Evolutionary conservation across 225 moss, liverwort and hornwort species (phyloP).

Genomic region (Polytrichum commune): DNA sequence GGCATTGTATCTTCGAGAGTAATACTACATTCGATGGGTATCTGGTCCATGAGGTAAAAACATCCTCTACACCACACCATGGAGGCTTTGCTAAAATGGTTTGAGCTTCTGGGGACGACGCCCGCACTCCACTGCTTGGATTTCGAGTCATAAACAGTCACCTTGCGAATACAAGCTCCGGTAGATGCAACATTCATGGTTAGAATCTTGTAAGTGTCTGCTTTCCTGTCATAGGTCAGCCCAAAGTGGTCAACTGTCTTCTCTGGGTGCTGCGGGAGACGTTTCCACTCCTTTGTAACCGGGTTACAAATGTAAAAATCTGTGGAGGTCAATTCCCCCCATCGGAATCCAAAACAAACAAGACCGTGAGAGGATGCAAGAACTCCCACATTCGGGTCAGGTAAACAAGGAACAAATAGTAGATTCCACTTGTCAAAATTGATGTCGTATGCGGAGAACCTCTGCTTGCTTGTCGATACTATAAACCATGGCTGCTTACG

Average conservation of each 20-base stretch:
- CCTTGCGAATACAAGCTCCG: constrained; percentile 23
- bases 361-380: constrained; percentile 41
- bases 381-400: constrained; percentile 38
- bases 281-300: constrained; percentile 35
- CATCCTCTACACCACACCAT: constrained; percentile 36
- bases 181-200: constrained; percentile 39
- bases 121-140: constrained; percentile 21
- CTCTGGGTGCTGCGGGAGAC: constrained; percentile 40
- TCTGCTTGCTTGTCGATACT: constrained; percentile 28
- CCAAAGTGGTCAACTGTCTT: constrained; percentile 53
- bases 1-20: too few species aligned
- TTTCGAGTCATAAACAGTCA: constrained; percentile 36
- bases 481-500: constrained; percentile 39
- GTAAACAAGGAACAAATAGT: constrained; percentile 22
- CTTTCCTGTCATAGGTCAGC: constrained; percentile 22
- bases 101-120: constrained; percentile 20
- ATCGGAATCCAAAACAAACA: constrained; percentile 29
- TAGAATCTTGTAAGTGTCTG: constrained; percentile 33
- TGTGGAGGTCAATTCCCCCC: constrained; percentile 27
- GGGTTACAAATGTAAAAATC: constrained; percentile 37
- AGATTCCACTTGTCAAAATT: constrained; percentile 29
- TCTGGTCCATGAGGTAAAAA: constrained; percentile 43
- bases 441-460: constrained; percentile 29
- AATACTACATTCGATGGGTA: too few species aligned
- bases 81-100: constrained; percentile 29